Evolutionary conservation across 495 filamentous ascomycete species (phyloP).

Genomic region (Geoglossum glabrum): DNA sequence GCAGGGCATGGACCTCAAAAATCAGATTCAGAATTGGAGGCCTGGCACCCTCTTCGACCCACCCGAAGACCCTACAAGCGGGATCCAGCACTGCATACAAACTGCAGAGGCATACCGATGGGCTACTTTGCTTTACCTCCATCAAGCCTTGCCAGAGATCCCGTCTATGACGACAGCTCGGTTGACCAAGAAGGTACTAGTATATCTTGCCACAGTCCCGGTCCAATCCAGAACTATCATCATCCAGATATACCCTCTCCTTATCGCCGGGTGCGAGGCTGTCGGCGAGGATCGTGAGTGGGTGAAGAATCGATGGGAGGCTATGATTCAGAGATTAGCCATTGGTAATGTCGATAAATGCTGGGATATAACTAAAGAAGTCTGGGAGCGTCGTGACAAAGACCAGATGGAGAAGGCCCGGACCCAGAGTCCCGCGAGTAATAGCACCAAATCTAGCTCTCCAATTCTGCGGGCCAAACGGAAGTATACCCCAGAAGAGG

Average conservation of each 20-base stretch:
- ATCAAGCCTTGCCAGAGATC: conserved; percentile 61
- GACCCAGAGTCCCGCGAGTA: neutral
- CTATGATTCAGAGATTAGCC: conserved; percentile 42
- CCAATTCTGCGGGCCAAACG: neutral
- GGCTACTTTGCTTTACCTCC: conserved; percentile 55
- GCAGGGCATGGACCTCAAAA: conserved; percentile 44
- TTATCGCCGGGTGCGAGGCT: conserved; percentile 53
- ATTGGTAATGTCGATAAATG: conserved; percentile 54
- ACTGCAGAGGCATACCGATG: conserved; percentile 62
- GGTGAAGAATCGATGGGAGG: conserved; percentile 44
- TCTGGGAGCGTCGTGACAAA: conserved; percentile 33
- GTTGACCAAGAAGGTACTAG: conserved; percentile 41
- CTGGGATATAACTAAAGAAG: conserved; percentile 32
- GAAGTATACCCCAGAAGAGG: neutral
- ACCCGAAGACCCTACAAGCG: conserved; percentile 45
- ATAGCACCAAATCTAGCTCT: neutral
- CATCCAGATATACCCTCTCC: conserved; percentile 57
- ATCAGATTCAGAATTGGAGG: conserved; percentile 41
- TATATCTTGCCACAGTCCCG: conserved; percentile 43
- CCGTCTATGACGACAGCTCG: conserved; percentile 34
- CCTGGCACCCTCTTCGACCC: conserved; percentile 33
- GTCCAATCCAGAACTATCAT: conserved; percentile 43
- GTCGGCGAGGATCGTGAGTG: conserved; percentile 39
- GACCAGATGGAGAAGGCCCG: conserved; percentile 6
- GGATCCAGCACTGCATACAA: conserved; percentile 44